Base-by-base conservation (phyloP, 2,329 filamentous ascomycete species). In the Aspergillus quadricinctus region DNA sequence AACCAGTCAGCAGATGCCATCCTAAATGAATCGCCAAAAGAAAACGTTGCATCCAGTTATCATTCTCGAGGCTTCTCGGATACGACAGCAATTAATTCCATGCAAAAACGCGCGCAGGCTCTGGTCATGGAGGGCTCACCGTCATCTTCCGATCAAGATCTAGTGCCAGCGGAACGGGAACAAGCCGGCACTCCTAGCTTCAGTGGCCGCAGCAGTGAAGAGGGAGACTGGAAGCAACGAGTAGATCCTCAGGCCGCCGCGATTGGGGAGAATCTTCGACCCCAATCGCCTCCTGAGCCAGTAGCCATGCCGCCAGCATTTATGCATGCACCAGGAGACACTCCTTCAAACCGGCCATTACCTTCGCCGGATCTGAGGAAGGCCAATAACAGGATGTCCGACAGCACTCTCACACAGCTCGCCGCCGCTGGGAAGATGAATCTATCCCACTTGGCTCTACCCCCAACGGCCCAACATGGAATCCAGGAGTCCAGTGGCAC, bases 341-440 rank as follows among this genome's bases (percentile, higher is more conserved):
- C 84, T 50, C 92, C 92, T 4, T 78, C 80, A 1, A 85, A 83
- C 57, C 84, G 84, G 59, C 89, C 89, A 0, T 85, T 89, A 64
- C 85, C 90, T 56, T 87, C 90, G 29, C 84, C 88, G 14, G 90
- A 94, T 68, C 80, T 93, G 65, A 87, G 89, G 60, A 86, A 86
- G 61, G 90, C 89, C 52, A 94, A 91, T 64, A 92, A 88, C 64
- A 87, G 91, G 23, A 86, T 97, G 71, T 96, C 94, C 27, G 83
- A 81, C 63, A 86, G 86, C 1, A 97, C 93, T 0, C 79, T 97
- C 48, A 82, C 87, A 48, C 91, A 97, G 69, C 80, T 97, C 69
- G 85, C 85, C 31, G 88, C 87, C 62, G 88, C 64, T 48, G 84
- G 83, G 53, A 83, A 82, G 23, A 72, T 84, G 50, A 69, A 77